Evolutionary conservation across 345 rosid genomes (phyloP).

Genomic region (Triadica sebifera): DNA sequence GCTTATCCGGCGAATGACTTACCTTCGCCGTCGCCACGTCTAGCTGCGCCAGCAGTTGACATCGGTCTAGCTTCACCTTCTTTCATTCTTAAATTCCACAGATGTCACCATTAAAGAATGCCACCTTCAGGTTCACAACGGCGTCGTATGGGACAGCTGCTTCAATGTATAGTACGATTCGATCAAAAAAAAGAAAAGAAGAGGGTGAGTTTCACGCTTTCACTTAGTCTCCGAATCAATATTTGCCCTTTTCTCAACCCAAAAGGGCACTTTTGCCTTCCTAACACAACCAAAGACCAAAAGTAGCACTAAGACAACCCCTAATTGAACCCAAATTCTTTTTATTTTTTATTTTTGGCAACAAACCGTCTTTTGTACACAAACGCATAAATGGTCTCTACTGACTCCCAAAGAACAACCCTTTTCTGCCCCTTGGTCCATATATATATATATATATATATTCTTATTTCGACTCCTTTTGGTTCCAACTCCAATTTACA

Average conservation of each 20-base stretch:
- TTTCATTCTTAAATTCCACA: no score
- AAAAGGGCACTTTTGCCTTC: constrained; percentile 15
- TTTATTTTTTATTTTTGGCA: neutral
- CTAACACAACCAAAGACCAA: constrained; percentile 4
- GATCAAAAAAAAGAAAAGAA: no score
- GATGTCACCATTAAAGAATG: no score
- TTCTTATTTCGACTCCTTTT: neutral
- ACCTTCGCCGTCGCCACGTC: no score
- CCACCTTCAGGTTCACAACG: no score
- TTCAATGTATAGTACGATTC: no score
- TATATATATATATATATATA: neutral
- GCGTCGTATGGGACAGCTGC: no score
- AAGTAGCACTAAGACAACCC: neutral
- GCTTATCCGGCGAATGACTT: no score
- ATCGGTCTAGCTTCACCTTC: no score
- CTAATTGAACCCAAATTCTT: neutral
- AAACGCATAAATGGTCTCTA: constrained; percentile 18
- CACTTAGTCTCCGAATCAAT: neutral
- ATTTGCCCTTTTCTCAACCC: neutral
- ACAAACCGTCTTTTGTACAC: neutral
- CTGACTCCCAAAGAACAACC: neutral
- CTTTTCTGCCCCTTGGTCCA: neutral
- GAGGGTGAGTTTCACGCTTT: no score
- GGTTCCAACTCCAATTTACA: neutral
- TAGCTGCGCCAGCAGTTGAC: no score